A percentile compares a stretch with the other conserved stretches of the same genome.
Conservation (phyloP, 75 land plant species). For the Pinus tabuliformis region DNA sequence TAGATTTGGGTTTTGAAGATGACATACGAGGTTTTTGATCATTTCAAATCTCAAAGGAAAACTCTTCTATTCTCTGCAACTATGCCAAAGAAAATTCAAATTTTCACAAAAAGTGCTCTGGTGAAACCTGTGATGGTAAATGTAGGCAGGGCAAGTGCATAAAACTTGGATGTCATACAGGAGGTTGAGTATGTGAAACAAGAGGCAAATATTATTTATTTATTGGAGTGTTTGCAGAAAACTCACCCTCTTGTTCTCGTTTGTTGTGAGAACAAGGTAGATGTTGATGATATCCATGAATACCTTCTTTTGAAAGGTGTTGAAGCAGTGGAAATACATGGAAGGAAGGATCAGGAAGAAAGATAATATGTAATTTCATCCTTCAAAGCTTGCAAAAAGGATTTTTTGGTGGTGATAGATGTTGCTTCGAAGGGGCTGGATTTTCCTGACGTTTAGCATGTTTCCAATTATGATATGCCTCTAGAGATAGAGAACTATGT, state of each 20-base stretch:
- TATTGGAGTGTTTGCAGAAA: conserved; percentile 87
- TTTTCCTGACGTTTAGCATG: conserved; percentile 95
- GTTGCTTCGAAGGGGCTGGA: conserved; percentile 96
- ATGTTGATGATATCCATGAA: conserved; percentile 94
- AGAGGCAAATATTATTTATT: conserved; percentile 91
- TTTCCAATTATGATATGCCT: conserved; percentile 95
- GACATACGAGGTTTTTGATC: conserved; percentile 88
- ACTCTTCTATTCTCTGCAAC: conserved; percentile 91
- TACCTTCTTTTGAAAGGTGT: conserved; percentile 92
- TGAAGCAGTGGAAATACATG: conserved; percentile 90
- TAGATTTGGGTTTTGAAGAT: conserved; percentile 90
- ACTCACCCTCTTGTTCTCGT: conserved; percentile 90
- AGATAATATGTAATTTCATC: conserved; percentile 83
- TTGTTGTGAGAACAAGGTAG: conserved; percentile 91
- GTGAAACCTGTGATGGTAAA: conserved; percentile 90
- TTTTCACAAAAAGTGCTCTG: conserved; percentile 84
- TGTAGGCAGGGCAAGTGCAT: conserved; percentile 93
- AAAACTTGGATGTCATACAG: conserved; percentile 93
- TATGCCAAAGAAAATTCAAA: conserved; percentile 91
- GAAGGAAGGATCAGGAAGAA: conserved; percentile 96
- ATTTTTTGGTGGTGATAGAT: conserved; percentile 91
- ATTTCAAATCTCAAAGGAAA: conserved; percentile 82
- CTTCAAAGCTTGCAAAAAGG: conserved; percentile 83
- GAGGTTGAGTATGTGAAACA: conserved; percentile 96
- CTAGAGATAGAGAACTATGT: conserved; percentile 95